Evolutionary conservation across 2,329 filamentous ascomycete species (phyloP).

Genomic region (Claviceps lovelessii): DNA sequence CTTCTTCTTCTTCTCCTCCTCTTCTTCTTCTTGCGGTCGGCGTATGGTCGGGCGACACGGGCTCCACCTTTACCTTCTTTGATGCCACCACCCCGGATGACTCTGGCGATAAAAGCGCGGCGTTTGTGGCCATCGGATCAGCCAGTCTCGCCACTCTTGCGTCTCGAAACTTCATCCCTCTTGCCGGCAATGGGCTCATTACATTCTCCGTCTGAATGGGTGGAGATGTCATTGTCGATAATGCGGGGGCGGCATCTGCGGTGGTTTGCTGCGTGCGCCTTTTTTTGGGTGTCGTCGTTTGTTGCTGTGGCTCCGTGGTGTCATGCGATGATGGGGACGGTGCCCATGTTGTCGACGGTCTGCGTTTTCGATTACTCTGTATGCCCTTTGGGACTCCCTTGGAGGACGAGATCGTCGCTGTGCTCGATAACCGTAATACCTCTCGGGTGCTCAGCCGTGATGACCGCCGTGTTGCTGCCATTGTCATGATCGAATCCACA

Average conservation of each 20-base stretch:
- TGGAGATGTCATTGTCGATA: constrained; percentile 32
- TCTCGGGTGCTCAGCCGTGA: constrained; percentile 25
- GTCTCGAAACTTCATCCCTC: constrained; percentile 24
- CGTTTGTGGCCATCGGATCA: constrained; percentile 51
- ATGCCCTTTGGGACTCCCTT: neutral
- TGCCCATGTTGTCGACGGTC: constrained; percentile 9
- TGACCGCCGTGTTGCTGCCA: constrained; percentile 22
- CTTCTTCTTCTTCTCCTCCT: constrained; percentile 22
- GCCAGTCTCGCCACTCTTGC: constrained; percentile 40
- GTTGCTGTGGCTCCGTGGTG: constrained; percentile 8
- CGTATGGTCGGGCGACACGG: constrained; percentile 31
- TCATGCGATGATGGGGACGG: constrained; percentile 6
- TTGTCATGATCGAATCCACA: constrained; percentile 3
- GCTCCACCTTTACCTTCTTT: constrained; percentile 27
- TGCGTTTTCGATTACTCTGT: constrained; percentile 22
- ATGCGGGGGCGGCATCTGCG: constrained; percentile 17
- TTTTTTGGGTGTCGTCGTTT: constrained; percentile 19
- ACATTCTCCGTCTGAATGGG: constrained; percentile 22
- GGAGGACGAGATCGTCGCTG: neutral
- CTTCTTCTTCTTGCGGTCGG: constrained; percentile 5
- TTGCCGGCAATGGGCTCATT: constrained; percentile 20
- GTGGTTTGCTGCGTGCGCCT: constrained; percentile 14
- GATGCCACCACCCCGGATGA: constrained; percentile 47
- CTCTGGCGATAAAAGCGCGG: constrained; percentile 55
- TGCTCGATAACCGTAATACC: constrained; percentile 4